A percentile compares a stretch with the other conserved stretches of the same genome.
These are phyloP conservation scores for Curvularia lunata DNA, from an alignment of 2,329 filamentous ascomycete species.

Conservation along the genomic window DNA sequence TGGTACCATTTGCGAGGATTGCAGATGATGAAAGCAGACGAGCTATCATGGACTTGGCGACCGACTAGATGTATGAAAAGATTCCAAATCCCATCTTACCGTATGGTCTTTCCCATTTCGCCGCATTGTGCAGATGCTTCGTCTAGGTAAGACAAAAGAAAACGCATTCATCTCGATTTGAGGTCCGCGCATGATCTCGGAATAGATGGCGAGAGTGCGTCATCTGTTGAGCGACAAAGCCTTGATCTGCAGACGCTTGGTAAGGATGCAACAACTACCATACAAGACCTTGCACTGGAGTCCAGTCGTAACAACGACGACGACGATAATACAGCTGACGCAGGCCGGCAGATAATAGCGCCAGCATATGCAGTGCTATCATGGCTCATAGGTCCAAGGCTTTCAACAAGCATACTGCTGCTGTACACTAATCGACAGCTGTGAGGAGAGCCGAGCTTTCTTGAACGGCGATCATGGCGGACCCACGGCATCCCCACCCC, in stretches of 20 bases:
- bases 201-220: background rate
- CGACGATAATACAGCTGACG: constrained; percentile 5
- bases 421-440: constrained; percentile 4
- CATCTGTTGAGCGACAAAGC: background rate
- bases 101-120: background rate
- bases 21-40: constrained; percentile 25
- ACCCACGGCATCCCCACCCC: constrained; percentile 12
- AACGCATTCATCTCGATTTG: background rate
- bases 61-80: background rate
- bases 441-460: constrained; percentile 19
- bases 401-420: constrained; percentile 3
- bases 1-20: constrained; percentile 49
- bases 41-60: background rate
- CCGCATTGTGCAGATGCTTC: background rate
- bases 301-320: constrained; percentile 1
- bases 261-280: background rate
- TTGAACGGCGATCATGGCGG: constrained; percentile 14
- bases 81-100: background rate
- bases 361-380: constrained; percentile 5
- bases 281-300: background rate
- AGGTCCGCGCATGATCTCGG: background rate
- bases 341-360: background rate
- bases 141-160: background rate
- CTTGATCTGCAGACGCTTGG: background rate
- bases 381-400: background rate